phyloP scores from a whole-genome alignment of 2,329 filamentous ascomycete species.

The Diaporthe longicolla region DNA sequence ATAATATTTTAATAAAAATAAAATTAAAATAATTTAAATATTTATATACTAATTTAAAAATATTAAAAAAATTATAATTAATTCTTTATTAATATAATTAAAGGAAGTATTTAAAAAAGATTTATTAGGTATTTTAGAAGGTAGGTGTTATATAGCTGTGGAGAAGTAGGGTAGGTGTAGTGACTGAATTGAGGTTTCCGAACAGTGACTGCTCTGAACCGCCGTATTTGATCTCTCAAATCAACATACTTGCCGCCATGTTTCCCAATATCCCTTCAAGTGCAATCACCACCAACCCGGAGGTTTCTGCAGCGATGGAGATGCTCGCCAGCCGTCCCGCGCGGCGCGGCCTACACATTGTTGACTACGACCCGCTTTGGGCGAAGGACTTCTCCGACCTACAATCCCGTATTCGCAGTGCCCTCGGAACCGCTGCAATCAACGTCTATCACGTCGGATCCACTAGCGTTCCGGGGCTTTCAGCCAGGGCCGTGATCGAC shows the following conservation, averaged over 20 bases:
- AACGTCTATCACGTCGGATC: constrained; percentile 63
- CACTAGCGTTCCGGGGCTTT: constrained; percentile 63
- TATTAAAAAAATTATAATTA: too few relatives aligned
- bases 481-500: constrained; percentile 67
- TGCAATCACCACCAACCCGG: constrained; percentile 11
- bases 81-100: too few relatives aligned
- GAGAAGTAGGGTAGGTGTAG: too few relatives aligned
- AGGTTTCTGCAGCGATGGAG: constrained; percentile 1
- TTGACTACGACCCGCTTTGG: background rate
- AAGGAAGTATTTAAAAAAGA: too few relatives aligned
- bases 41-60: too few relatives aligned
- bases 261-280: background rate
- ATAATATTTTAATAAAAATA: too few relatives aligned
- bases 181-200: too few relatives aligned
- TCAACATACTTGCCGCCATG: background rate
- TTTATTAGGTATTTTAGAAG: too few relatives aligned
- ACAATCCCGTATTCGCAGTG: constrained; percentile 51
- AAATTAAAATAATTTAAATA: too few relatives aligned
- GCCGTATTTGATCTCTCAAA: background rate
- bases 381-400: constrained; percentile 12
- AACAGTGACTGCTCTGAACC: too few relatives aligned
- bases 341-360: constrained; percentile 18
- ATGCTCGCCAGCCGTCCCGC: constrained; percentile 20
- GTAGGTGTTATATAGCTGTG: too few relatives aligned
- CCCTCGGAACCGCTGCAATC: constrained; percentile 53